Base-by-base conservation (phyloP, 768 basidiomycete genomes). In the Leccinum obscurum region DNA sequence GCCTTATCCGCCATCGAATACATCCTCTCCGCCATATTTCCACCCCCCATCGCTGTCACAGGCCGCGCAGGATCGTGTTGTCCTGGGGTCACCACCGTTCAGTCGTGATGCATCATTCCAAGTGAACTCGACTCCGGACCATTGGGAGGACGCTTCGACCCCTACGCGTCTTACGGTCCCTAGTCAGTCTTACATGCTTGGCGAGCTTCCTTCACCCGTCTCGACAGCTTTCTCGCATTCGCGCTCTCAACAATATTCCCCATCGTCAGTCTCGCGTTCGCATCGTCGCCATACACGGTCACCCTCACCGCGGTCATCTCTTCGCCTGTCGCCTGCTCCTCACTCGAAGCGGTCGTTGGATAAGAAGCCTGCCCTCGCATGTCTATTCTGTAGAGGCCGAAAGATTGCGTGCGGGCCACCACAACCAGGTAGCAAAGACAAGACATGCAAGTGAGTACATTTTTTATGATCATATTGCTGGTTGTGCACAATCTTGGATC, bases 351-450 rank as follows among this genome's bases (percentile, higher is more conserved):
- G 75, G 56, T 35, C 65, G 3, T 48, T 72, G 26, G 75, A 77
- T 56, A 84, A 83, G 75, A 87, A 87, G 62, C 86, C 86, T 15
- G 79, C 82, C 3, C 75, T 87, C 1, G 86, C 86, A 1, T 87
- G 86, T 62, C 74, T 85, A 6, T 88, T 88, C 66, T 88, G 86
- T 67, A 78, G 86, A 44, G 85, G 85, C 6, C 77, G 86, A 46
- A 88, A 88, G 74, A 88, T 88, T 54, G 87, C 87, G 9, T 88
- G 87, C 61, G 86, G 87, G 0, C 81, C 85, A 11, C 84, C 85
- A 3, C 64, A 77, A 13, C 78, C 81, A 1, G 82, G 80, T 9
- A 83, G 81, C 62, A 75, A 76, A 53, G 83, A 84, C 62, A 79
- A 79, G 61, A 83, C 85, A 0, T 88, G 86, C 85, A 86, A 86